These are phyloP conservation scores for Parastagonospora nodorum DNA, from an alignment of 2,329 filamentous ascomycete genomes.

Conservation along the genomic window DNA sequence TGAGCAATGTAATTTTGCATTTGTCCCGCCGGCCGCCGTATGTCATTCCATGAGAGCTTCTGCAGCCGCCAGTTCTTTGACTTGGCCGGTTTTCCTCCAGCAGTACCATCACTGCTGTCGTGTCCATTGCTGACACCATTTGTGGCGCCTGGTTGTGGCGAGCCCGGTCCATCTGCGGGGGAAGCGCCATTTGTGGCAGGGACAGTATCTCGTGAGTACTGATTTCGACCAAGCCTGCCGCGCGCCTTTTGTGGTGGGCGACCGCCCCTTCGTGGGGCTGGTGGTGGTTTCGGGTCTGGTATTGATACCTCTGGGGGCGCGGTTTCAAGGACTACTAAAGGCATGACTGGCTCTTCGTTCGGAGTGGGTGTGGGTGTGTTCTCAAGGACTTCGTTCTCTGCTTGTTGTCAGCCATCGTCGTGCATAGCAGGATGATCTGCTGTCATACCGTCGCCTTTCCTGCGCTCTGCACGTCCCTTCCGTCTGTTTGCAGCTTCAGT, in stretches of 20 bases:
- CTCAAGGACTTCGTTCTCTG: conserved; percentile 38
- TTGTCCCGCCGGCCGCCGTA: conserved; percentile 80
- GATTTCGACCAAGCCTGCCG: conserved; percentile 45
- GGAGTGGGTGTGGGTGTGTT: conserved; percentile 23
- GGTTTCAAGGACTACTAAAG: conserved; percentile 27
- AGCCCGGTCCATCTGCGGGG: conserved; percentile 37
- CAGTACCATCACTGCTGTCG: conserved; percentile 62
- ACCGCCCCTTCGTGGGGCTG: conserved; percentile 39
- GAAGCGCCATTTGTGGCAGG: conserved; percentile 41
- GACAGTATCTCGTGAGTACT: conserved; percentile 44
- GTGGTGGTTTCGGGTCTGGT: conserved; percentile 31
- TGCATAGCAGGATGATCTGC: conserved; percentile 1
- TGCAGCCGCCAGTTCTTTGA: conserved; percentile 60
- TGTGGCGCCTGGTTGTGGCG: conserved; percentile 36
- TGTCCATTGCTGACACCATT: conserved; percentile 44
- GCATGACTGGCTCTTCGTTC: conserved; percentile 34
- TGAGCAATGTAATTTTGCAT: conserved; percentile 90
- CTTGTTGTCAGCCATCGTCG: conserved; percentile 28
- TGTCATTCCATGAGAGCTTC: conserved; percentile 79
- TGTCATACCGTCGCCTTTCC: conserved; percentile 75
- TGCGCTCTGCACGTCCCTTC: conserved; percentile 79
- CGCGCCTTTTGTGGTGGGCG: conserved; percentile 41
- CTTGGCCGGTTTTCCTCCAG: conserved; percentile 64
- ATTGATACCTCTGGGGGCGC: conserved; percentile 31
- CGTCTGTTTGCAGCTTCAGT: conserved; percentile 78